Base-by-base conservation (phyloP, 352 stramenopile genomes). In the Globisporangium viniferum region DNA sequence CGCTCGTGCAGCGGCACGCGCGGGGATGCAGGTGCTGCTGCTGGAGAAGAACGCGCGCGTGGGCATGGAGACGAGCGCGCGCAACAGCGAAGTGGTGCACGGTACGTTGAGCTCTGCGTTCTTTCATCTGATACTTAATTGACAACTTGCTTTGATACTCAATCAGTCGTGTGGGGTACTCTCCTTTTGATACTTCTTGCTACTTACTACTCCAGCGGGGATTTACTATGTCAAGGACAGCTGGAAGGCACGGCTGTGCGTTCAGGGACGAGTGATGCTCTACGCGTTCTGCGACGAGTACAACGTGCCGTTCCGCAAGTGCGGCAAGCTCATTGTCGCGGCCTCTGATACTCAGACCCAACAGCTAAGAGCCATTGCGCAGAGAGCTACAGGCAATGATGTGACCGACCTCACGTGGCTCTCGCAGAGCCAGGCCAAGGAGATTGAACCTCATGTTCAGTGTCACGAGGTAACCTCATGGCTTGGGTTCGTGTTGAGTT, bases 21-120 rank as follows among this genome's bases (percentile, higher is more conserved):
- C 73, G 33, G 89, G 88, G 0, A 12, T 93, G 1, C 75, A 96
- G 53, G 86, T 94, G 56, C 36, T 98, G 1, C 69, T 99, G 22
- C 67, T 98, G 5, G 96, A 99, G 75, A 80, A 80, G 67, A 90
- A 92, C 46, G 65, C 65, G 29, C 68, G 78, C 33, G 85, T 98
- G 36, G 92, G 93, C 18, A 86, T 92, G 68, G 91, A 96, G 72
- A 95, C 83, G 62, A 97, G 86, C 63, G 89, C 84, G 39, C 87
- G 97, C 44, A 99, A 98, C 73, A 98, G 90, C 59, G 93, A 99
- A 73, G 97, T 99, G 20, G 91, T 99, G 35, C 97, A 99, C 75
- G 94, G 84, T 93, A 62, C 10, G 70, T 44, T 15, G 18, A 8
- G 27, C 1, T 24, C 6, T 27, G n/a, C 44, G 12, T 51, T 22